Evolutionary conservation across 2,329 filamentous ascomycete species (phyloP), one percentile per base, ranked within the genome.

Genomic region (Beauveria rudraprayagi): DNA sequence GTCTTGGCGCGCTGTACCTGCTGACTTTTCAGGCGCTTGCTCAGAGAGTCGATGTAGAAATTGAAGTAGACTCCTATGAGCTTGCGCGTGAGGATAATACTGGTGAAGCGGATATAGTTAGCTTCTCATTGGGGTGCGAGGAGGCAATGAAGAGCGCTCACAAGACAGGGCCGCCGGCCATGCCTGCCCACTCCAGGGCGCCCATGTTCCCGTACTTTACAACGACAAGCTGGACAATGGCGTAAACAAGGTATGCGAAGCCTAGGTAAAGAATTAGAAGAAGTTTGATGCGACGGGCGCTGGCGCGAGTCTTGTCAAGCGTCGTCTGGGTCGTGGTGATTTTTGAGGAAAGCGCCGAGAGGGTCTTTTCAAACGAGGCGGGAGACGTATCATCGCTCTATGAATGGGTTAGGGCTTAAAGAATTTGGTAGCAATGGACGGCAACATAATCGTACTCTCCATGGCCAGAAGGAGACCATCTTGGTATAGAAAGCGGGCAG

Each of bases 231-330:
- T 95, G 80, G 58, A 97, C 88, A 30, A 96, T 86, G 10, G 86
- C 83, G 68, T 91, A 92, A 52, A 97, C 84, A 4, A 97, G 86
- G 73, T 97, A 99, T 56, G 88, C 90, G 68, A 99, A 93, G 61
- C 86, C 86, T 3, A 92, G 86, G 72, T 97, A 99, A 16, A 99
- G 83, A 0, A 92, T 96, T 85, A 87, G 92, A 60, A 97, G 83
- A 43, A 91, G 90, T 67, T 89, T 93, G 68, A 88, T 83, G 62
- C 92, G 88, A 62, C 93, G 86, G 55, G 90, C 86, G 63, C 83
- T 84, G 67, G 88, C 82, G 52, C 91, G 86, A 44, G 89, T 81
- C 47, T 79, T 80, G 69, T 96, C 92, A 66, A 97, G 87, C 56
- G 82, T 84, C 47, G 87, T 78, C 67, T 89, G 89, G 2, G 88